Evolutionary conservation across 768 basidiomycete genomes (phyloP).

Genomic region (Lentinula aciculospora): DNA sequence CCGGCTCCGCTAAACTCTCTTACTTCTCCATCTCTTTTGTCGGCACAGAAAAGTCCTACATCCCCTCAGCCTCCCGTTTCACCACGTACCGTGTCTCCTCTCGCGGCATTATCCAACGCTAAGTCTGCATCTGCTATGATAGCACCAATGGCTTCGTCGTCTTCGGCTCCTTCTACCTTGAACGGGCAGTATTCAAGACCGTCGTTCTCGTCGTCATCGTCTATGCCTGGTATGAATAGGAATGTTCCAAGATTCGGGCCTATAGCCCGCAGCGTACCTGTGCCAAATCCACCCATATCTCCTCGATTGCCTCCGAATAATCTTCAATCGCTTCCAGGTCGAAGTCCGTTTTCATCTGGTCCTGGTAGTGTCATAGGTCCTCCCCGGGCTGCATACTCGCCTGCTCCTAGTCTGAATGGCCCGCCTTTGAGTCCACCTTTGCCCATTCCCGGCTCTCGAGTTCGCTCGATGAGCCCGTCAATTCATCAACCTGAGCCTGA

Average conservation of each 20-base stretch:
- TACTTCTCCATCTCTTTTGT: background rate
- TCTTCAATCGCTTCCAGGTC: constrained; percentile 1
- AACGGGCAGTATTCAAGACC: background rate
- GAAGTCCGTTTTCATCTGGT: background rate
- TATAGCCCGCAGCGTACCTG: background rate
- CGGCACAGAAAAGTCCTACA: background rate
- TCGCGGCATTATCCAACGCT: background rate
- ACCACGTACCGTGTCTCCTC: background rate
- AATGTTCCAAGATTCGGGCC: background rate
- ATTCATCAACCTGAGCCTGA: constrained; percentile 37
- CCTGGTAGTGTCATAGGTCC: background rate
- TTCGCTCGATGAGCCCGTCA: constrained; percentile 13
- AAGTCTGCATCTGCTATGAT: background rate
- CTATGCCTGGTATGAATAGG: background rate
- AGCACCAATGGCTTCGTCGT: background rate
- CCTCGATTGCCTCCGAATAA: constrained; percentile 1
- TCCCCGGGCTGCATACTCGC: constrained; percentile 8
- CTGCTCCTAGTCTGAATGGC: constrained; percentile 10
- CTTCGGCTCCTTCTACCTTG: background rate
- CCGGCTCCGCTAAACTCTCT: background rate
- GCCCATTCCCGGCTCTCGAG: constrained; percentile 12
- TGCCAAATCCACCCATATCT: constrained; percentile 8
- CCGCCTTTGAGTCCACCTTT: constrained; percentile 9
- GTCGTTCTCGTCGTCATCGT: constrained; percentile 2
- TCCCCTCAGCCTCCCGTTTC: background rate